Evolutionary conservation across 495 filamentous ascomycete genomes (phyloP).

Genomic region (Neurospora tetraspora): DNA sequence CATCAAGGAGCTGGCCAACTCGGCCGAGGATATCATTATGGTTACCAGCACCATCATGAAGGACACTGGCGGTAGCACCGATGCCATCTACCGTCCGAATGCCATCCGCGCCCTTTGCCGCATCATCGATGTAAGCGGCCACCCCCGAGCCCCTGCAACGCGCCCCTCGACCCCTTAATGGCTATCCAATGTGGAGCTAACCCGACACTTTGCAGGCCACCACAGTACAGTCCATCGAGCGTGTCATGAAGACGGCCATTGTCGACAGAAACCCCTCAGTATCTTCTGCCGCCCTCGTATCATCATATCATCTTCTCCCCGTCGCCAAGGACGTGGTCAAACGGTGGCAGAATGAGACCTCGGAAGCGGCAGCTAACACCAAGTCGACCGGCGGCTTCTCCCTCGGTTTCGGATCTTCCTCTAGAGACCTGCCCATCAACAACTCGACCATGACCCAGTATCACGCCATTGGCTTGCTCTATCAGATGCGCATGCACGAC

Average conservation of each 20-base stretch:
- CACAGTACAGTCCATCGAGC: slow-evolving; percentile 97
- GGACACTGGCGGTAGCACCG: slow-evolving; percentile 90
- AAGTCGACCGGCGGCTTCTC: slow-evolving; percentile 85
- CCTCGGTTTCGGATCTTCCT: slow-evolving; percentile 73
- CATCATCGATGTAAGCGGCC: slow-evolving; percentile 78
- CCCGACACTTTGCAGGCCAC: slow-evolving; percentile 50
- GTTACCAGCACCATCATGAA: slow-evolving; percentile 99
- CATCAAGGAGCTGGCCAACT: slow-evolving; percentile 90
- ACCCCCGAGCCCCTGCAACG: neutral
- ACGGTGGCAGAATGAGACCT: slow-evolving; percentile 97
- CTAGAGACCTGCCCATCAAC: slow-evolving; percentile 59
- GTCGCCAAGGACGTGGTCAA: slow-evolving; percentile 91
- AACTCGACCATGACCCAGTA: slow-evolving; percentile 94
- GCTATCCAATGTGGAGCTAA: slow-evolving; percentile 3
- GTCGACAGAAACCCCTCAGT: slow-evolving; percentile 99
- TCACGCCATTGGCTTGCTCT: slow-evolving; percentile 93
- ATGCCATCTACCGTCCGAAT: slow-evolving; percentile 92
- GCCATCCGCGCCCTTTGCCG: slow-evolving; percentile 92
- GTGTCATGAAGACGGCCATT: slow-evolving; percentile 97
- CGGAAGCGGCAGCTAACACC: slow-evolving; percentile 83
- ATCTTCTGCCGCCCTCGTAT: slow-evolving; percentile 91
- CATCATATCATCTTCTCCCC: slow-evolving; percentile 95
- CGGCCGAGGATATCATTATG: slow-evolving; percentile 99
- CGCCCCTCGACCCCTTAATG: neutral
- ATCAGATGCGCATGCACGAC: slow-evolving; percentile 96